Base-by-base conservation (phyloP, 768 basidiomycete species). In the Myochromella boudieri region DNA sequence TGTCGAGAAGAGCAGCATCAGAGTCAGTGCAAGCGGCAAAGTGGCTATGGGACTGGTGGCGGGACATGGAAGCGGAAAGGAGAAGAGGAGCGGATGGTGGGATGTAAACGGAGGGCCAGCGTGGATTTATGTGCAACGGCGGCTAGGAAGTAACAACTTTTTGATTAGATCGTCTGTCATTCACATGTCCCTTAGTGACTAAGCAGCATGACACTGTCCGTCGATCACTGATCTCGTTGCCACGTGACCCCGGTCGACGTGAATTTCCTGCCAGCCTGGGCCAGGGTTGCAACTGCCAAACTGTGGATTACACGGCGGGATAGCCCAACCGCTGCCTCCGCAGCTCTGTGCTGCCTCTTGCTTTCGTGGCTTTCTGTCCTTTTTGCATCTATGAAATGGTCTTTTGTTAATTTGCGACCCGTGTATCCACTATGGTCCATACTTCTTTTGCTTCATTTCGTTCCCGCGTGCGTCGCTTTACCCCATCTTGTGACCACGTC, bases 1-100 rank as follows among this genome's bases (percentile, higher is more conserved):
- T 51, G 44, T 89, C 79, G 46, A 91, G 81, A 4, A 91, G 66
- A 31, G 79, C 77, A 44, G 80, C 71, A 59, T 90, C 87, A 15
- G 76, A 68, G 37, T 64, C 59, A 20, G 51, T 45, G 28, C 49
- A 51, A 22, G 58, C 44, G 49, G 59, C 42, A 42, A 58, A 57
- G 43, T 53, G 54, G 58, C 51, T 54, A 28, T 58, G 56, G 26
- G 40, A 26, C 25, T 51, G 25, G 46, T 39, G 42, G 17, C 44
- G 52, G 21, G 58, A 54, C 58, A 55, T 54, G 51, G 48, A 29
- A 44, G 42, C 26, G 37, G 22, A 37, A 17, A 38, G 41, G 12
- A 37, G 44, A 21, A 11, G 40, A 44, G 15, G 49, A 41, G 28
- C 37, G 45, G 44, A 37, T 25, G 37, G 44, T 32, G 38, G 37